Evolutionary conservation across 1,284 basidiomycete species (phyloP).

Genomic region (Cryptococcus sp.): DNA sequence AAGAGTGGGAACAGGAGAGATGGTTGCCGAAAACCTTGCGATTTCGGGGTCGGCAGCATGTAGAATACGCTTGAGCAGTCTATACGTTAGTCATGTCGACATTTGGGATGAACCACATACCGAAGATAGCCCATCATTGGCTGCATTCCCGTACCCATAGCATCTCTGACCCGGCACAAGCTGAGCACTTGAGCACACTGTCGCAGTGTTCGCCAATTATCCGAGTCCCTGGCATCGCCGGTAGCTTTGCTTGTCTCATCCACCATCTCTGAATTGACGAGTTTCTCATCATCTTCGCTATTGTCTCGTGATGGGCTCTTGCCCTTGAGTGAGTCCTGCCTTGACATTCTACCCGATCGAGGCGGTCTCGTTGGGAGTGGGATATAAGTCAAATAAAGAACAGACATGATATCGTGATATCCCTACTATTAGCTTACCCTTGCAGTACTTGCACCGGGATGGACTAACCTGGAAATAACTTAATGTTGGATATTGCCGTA

Average conservation of each 20-base stretch:
- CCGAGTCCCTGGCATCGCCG: constrained; percentile 23
- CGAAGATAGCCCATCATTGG: constrained; percentile 78
- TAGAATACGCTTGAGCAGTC: constrained; percentile 66
- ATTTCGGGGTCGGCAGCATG: constrained; percentile 67
- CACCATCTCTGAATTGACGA: no score
- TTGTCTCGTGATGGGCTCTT: no score
- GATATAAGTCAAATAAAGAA: constrained; percentile 71
- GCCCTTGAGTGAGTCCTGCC: not conserved
- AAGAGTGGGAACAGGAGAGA: constrained; percentile 38
- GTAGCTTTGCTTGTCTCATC: no score
- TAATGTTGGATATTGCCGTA: constrained; percentile 66
- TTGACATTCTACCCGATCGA: no score
- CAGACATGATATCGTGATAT: constrained; percentile 87
- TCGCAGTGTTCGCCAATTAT: constrained; percentile 60
- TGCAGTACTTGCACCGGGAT: not conserved
- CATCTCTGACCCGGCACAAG: constrained; percentile 76
- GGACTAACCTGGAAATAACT: constrained; percentile 74
- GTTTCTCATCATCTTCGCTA: no score
- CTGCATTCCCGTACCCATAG: constrained; percentile 78
- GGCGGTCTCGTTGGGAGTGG: constrained; percentile 3
- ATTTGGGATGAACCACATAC: constrained; percentile 46
- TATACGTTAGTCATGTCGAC: constrained; percentile 30
- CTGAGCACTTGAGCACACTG: constrained; percentile 57
- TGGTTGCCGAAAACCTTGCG: constrained; percentile 51
- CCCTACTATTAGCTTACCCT: constrained; percentile 54